Evolutionary conservation across 2,329 filamentous ascomycete species (phyloP), one percentile per base, ranked within the genome.

Genomic region (Colletotrichum viniferum): DNA sequence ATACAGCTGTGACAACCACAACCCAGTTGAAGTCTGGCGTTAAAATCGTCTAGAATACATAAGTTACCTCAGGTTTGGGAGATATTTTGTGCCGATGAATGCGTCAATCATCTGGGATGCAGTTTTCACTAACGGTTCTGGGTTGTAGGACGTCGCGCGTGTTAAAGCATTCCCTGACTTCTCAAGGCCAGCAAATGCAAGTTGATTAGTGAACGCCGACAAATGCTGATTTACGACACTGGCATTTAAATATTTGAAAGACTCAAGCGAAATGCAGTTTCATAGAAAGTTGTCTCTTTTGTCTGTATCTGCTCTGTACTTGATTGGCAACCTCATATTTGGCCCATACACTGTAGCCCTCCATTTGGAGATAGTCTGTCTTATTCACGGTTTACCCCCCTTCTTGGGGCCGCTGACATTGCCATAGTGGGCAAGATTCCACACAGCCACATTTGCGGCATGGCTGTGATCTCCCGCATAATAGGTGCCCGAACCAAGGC

Each of bases 191-290:
- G 36, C 8, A 43, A 18, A n/a, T n/a, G 8, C 36, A 43, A 43
- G 16, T 43, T 0, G 16, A 18, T 43, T 8, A 43, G 4, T 43
- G 38, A 18, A 48, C 9, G 38, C 18, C 18, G 36, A 48, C 38
- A 18, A 48, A 48, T 48, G 18, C 9, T 12, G 18, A 5, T n/a
- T 2, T 5, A 2, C 4, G 9, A 48, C 7, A 0, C 0, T 7
- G 18, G 18, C 18, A 43, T 5, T 43, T 5, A 6, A 4, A 18
- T n/a, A 43, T 12, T 9, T 43, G 18, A 18, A 43, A 43, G 18
- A 43, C 1, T 10, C 18, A 5, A n/a, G 18, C 4, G 2, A 43
- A 10, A 43, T 8, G 16, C 2, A n/a, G 8, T 43, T 43, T n/a
- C 1, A n/a, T 12, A 4, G 34, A 4, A n/a, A 43, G 5, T 6